These are phyloP conservation scores for Phytophthora cactorum DNA, from an alignment of 352 stramenopile genomes.

Conservation along the genomic window DNA sequence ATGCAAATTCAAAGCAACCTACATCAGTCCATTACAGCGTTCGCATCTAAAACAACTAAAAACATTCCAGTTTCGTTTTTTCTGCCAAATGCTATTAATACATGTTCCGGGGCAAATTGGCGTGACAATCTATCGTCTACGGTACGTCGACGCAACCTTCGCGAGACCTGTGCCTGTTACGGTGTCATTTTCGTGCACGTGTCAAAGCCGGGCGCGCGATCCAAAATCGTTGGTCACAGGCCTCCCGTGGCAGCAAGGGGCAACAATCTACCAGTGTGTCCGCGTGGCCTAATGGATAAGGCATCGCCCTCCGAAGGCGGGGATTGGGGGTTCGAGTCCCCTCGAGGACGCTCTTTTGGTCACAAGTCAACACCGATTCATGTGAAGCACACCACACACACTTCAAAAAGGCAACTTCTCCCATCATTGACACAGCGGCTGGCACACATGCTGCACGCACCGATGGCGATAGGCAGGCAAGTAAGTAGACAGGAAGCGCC, in stretches of 20 bases:
- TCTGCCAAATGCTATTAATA: too few species aligned
- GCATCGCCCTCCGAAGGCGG: constrained; percentile 76
- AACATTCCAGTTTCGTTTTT: too few species aligned
- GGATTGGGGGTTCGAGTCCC: constrained; percentile 76
- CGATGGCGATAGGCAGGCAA: too few species aligned
- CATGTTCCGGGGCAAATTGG: too few species aligned
- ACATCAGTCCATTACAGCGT: too few species aligned
- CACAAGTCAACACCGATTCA: neutral
- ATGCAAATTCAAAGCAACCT: too few species aligned
- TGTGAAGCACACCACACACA: constrained; percentile 4
- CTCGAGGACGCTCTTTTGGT: constrained; percentile 52
- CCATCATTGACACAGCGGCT: too few species aligned
- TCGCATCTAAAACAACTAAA: too few species aligned
- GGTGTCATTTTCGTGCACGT: constrained; percentile 1
- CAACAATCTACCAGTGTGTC: constrained; percentile 5
- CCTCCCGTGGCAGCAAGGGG: neutral
- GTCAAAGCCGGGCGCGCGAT: neutral
- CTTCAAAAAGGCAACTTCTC: neutral
- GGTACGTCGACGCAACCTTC: neutral
- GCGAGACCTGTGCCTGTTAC: neutral
- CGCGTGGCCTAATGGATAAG: constrained; percentile 75
- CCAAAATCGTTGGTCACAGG: neutral
- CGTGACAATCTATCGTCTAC: neutral
- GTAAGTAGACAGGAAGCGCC: too few species aligned
- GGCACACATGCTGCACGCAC: too few species aligned